Percentiles rank a stretch among this genome's conserved stretches.
Evolutionary conservation across 352 stramenopile genomes (phyloP).

Genomic region (Globisporangium cederbergense): DNA sequence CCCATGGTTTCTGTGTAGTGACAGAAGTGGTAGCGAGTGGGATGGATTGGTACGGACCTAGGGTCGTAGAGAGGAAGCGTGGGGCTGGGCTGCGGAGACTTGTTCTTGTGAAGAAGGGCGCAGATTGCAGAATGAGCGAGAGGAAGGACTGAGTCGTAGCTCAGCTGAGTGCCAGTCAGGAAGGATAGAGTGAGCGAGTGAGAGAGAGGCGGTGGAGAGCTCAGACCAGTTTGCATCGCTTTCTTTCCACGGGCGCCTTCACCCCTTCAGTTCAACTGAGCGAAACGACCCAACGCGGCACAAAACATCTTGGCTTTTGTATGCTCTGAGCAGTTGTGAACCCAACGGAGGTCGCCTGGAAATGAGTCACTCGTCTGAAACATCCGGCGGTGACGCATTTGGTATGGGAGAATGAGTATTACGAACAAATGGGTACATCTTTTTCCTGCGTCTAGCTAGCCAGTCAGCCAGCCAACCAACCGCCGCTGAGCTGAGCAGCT

Average conservation of each 20-base stretch:
- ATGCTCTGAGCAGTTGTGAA: neutral
- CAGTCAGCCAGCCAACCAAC: too few species aligned
- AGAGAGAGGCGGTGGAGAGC: neutral
- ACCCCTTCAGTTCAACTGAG: neutral
- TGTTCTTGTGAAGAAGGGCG: slow-evolving; percentile 26
- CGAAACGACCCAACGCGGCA: neutral
- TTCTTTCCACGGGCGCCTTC: neutral
- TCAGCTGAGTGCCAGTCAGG: neutral
- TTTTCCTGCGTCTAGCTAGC: too few species aligned
- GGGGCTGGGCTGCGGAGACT: neutral
- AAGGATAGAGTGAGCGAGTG: neutral
- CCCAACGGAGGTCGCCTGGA: neutral
- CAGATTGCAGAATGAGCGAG: slow-evolving; percentile 33
- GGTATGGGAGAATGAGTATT: neutral
- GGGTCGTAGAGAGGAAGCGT: slow-evolving; percentile 1
- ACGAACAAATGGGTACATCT: neutral
- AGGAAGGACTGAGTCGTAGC: neutral
- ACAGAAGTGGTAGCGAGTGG: neutral
- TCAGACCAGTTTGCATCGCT: neutral
- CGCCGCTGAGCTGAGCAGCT: too few species aligned
- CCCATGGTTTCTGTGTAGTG: slow-evolving; percentile 33
- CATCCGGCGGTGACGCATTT: neutral
- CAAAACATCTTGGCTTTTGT: neutral
- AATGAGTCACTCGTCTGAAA: neutral
- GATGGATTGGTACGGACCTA: neutral